These are phyloP conservation scores for Oehlia diaphana DNA, from an alignment of 192 early-diverging fungal genomes.

Conservation along the genomic window DNA sequence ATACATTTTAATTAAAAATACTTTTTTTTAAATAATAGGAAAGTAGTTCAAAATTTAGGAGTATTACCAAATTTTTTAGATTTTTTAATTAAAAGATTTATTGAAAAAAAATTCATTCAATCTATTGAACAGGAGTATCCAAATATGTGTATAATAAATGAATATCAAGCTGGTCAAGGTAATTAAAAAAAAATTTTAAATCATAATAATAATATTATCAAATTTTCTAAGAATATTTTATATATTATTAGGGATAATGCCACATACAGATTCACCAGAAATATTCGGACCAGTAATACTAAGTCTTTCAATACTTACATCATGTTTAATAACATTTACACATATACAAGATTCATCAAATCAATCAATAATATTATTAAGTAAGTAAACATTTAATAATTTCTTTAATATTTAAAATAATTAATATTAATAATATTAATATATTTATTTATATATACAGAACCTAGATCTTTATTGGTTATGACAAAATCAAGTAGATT, in stretches of 20 bases:
- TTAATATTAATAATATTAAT: not conserved
- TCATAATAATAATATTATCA: not conserved
- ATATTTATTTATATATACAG: conserved; percentile 35
- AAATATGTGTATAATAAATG: conserved; percentile 62
- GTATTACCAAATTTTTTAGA: conserved; percentile 51
- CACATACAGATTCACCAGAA: conserved; percentile 50
- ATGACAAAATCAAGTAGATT: conserved; percentile 57
- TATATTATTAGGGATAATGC: conserved; percentile 38
- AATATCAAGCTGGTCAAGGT: conserved; percentile 70
- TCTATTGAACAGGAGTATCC: conserved; percentile 25
- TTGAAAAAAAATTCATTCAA: conserved; percentile 39
- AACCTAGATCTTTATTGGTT: conserved; percentile 57
- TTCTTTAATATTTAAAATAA: not conserved
- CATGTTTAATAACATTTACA: conserved; percentile 67
- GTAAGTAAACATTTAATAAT: conserved; percentile 35
- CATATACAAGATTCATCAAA: conserved; percentile 35
- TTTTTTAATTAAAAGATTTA: conserved; percentile 47
- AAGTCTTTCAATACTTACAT: conserved; percentile 59
- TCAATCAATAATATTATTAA: conserved; percentile 35
- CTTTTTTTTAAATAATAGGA: conserved; percentile 35
- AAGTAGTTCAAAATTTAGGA: conserved; percentile 52
- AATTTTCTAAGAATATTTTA: not conserved
- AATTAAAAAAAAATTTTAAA: not conserved
- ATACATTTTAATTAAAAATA: too few species aligned
- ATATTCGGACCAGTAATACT: conserved; percentile 63